Conservation (phyloP, 2,329 filamentous ascomycete species). For the Fusarium robinianum region DNA sequence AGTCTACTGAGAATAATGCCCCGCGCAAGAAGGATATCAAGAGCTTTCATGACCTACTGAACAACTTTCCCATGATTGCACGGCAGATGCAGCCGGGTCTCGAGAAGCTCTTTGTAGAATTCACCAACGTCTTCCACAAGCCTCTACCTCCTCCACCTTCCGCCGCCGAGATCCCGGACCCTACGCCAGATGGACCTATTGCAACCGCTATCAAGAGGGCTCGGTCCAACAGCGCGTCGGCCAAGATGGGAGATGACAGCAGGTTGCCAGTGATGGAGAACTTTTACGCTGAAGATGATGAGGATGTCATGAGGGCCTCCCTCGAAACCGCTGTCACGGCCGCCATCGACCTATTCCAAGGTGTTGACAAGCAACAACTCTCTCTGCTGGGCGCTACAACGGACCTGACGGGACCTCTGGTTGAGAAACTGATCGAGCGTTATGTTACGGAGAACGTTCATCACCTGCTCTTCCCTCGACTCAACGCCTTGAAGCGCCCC, state of each 20-base stretch:
- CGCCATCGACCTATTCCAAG: conserved; percentile 94
- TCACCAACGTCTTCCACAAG: conserved; percentile 82
- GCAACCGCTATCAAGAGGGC: conserved; percentile 58
- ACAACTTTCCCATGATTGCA: conserved; percentile 93
- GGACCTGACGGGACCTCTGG: conserved; percentile 86
- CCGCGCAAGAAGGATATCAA: conserved; percentile 84
- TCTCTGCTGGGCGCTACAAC: conserved; percentile 91
- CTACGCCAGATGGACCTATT: conserved; percentile 61
- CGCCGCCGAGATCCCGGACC: conserved; percentile 62
- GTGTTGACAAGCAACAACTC: conserved; percentile 92
- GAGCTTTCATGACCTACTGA: conserved; percentile 86
- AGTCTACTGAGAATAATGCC: conserved; percentile 49
- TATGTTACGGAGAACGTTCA: conserved; percentile 95
- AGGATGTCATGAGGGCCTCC: conserved; percentile 85
- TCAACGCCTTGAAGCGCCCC: conserved; percentile 75
- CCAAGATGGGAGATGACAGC: conserved; percentile 39
- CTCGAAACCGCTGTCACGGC: conserved; percentile 90
- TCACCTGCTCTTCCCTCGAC: conserved; percentile 80
- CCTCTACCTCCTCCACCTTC: conserved; percentile 77
- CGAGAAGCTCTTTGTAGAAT: conserved; percentile 88
- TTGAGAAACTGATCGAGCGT: conserved; percentile 92
- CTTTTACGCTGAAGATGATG: conserved; percentile 84
- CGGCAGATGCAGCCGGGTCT: conserved; percentile 93
- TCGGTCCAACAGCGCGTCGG: conserved; percentile 55
- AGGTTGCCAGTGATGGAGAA: conserved; percentile 60